Conservation (phyloP, 2,329 filamentous ascomycete genomes). For the Fusarium xylarioides region DNA sequence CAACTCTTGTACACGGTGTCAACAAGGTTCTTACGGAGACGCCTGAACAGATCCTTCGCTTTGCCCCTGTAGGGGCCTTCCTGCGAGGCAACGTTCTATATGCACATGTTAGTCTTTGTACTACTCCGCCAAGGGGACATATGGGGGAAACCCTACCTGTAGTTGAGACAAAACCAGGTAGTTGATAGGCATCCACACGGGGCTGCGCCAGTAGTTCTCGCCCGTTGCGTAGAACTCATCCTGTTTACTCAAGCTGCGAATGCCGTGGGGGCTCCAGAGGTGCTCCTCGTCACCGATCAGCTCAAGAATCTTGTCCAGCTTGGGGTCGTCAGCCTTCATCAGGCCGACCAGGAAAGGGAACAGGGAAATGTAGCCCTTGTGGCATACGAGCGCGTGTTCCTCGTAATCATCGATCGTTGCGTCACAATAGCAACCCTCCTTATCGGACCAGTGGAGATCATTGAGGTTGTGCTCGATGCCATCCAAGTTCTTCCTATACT, state of each 20-base stretch:
- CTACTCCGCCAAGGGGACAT: neutral
- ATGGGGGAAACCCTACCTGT: conserved; percentile 65
- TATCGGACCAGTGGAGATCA: conserved; percentile 90
- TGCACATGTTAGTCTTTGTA: conserved; percentile 43
- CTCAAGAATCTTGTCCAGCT: conserved; percentile 78
- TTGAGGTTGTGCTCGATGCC: conserved; percentile 88
- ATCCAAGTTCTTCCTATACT: conserved; percentile 75
- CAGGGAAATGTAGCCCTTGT: conserved; percentile 94
- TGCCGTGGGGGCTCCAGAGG: conserved; percentile 89
- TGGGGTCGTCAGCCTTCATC: conserved; percentile 75
- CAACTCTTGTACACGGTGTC: conserved; percentile 89
- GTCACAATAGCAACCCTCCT: conserved; percentile 87
- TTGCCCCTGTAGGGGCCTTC: conserved; percentile 73
- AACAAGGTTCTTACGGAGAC: conserved; percentile 84
- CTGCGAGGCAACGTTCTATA: conserved; percentile 68
- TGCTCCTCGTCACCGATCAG: conserved; percentile 83
- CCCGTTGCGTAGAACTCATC: conserved; percentile 86
- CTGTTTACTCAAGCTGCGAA: conserved; percentile 86
- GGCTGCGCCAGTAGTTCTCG: conserved; percentile 97
- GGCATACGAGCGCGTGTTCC: conserved; percentile 88
- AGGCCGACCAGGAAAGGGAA: conserved; percentile 92
- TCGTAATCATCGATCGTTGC: conserved; percentile 96
- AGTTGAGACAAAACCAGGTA: conserved; percentile 85
- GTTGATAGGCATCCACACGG: conserved; percentile 97
- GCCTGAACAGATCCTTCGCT: conserved; percentile 77